phyloP scores from a whole-genome alignment of 1,284 basidiomycete genomes.

The Naganishia liquefaciens region DNA sequence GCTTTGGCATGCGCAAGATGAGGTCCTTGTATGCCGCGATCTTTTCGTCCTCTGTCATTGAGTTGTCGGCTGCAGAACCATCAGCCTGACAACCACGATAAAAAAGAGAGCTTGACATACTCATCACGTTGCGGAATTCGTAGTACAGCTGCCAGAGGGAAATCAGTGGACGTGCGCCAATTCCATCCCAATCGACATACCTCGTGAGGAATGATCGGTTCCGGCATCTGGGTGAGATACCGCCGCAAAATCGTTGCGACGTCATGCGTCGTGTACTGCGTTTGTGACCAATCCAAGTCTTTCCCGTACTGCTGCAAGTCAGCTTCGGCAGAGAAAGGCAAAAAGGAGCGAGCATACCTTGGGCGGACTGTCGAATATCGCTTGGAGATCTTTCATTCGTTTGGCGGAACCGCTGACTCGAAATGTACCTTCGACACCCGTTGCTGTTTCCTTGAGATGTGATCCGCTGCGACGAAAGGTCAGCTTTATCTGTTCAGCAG shows the following conservation, averaged over 20 bases:
- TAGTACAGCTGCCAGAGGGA: conserved; percentile 24
- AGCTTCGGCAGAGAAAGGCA: background rate
- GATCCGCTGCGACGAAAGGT: conserved; percentile 63
- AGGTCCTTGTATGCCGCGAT: conserved; percentile 78
- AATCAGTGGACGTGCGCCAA: background rate
- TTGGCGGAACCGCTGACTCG: conserved; percentile 90
- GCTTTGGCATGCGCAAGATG: conserved; percentile 78
- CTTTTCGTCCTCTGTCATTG: conserved; percentile 61
- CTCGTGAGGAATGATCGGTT: conserved; percentile 59
- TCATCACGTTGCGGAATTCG: conserved; percentile 24
- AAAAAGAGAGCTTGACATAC: background rate
- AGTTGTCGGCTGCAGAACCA: conserved; percentile 61
- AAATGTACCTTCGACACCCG: conserved; percentile 93
- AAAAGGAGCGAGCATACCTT: conserved; percentile 61
- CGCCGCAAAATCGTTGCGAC: conserved; percentile 93
- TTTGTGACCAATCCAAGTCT: conserved; percentile 81
- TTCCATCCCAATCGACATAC: conserved; percentile 58
- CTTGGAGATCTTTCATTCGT: conserved; percentile 92
- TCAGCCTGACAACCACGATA: background rate
- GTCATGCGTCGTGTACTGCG: conserved; percentile 88
- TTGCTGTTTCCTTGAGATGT: conserved; percentile 88
- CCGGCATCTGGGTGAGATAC: conserved; percentile 92
- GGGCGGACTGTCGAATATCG: conserved; percentile 83
- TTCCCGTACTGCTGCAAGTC: conserved; percentile 76
- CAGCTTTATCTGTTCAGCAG: background rate